phyloP scores from a whole-genome alignment of 495 filamentous ascomycete species.

The Xylaria scruposa region DNA sequence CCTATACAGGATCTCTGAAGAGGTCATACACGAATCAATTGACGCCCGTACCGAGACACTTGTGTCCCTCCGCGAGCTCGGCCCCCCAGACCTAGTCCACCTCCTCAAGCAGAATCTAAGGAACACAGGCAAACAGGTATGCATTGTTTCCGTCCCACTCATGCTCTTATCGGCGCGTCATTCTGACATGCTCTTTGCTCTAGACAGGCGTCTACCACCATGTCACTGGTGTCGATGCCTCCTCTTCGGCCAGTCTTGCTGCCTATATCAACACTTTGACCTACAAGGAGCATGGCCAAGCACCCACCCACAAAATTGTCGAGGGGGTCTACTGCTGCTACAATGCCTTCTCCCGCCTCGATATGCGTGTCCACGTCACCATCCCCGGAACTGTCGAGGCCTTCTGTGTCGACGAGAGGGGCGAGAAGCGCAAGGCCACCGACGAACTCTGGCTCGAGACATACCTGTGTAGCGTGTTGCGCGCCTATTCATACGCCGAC shows the following conservation, averaged over 20 bases:
- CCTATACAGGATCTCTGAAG: constrained; percentile 79
- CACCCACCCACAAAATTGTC: constrained; percentile 80
- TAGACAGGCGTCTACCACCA: constrained; percentile 95
- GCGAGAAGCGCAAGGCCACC: constrained; percentile 88
- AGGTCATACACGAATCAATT: constrained; percentile 85
- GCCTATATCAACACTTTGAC: constrained; percentile 98
- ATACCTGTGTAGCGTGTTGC: constrained; percentile 89
- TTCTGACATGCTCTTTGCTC: constrained; percentile 27
- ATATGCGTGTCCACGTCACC: constrained; percentile 97
- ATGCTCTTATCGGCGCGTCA: neutral
- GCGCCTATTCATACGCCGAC: constrained; percentile 96
- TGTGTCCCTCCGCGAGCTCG: constrained; percentile 83
- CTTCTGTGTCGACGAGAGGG: constrained; percentile 95
- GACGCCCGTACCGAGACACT: constrained; percentile 89
- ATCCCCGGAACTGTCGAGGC: constrained; percentile 95
- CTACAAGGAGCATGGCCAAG: constrained; percentile 82
- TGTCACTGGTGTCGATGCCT: constrained; percentile 97
- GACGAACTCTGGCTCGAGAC: constrained; percentile 97
- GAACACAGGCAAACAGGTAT: constrained; percentile 68
- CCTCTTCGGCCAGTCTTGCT: constrained; percentile 93
- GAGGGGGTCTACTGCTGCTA: constrained; percentile 98
- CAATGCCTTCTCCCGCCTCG: constrained; percentile 97
- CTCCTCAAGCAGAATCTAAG: constrained; percentile 84
- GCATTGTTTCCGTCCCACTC: constrained; percentile 24
- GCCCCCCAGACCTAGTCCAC: constrained; percentile 94